Percentiles rank a stretch among this genome's conserved stretches.
Evolutionary conservation across 2,329 filamentous ascomycete genomes (phyloP).

Genomic region (Clarireedia homoeocarpa): DNA sequence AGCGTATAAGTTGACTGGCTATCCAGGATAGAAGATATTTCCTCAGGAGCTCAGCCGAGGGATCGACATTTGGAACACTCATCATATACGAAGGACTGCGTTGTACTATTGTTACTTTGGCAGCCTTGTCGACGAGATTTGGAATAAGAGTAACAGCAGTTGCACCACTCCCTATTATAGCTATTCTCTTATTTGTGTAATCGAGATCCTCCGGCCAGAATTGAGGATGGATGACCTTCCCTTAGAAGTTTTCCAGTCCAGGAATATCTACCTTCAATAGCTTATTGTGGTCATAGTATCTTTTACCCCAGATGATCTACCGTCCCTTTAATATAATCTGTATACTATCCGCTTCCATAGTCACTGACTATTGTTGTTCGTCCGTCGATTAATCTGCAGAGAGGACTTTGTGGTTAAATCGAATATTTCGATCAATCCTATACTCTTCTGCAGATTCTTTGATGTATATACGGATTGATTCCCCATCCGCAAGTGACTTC

Average conservation of each 20-base stretch:
- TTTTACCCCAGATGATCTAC: conserved; percentile 52
- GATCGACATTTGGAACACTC: conserved; percentile 28
- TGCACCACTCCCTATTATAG: conserved; percentile 45
- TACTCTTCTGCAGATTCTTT: conserved; percentile 40
- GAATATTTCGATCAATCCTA: conserved; percentile 49
- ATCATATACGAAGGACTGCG: conserved; percentile 65
- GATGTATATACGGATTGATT: conserved; percentile 47
- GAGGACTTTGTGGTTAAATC: conserved; percentile 41
- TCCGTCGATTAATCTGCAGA: conserved; percentile 47
- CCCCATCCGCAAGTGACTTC: conserved; percentile 43
- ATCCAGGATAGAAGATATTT: conserved; percentile 37
- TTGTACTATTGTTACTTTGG: conserved; percentile 70
- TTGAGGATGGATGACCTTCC: conserved; percentile 58
- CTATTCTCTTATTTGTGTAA: conserved; percentile 46
- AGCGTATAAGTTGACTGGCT: conserved; percentile 34
- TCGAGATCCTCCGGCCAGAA: conserved; percentile 65
- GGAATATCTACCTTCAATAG: conserved; percentile 48
- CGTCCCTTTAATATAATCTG: conserved; percentile 30
- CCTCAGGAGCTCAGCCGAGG: neutral
- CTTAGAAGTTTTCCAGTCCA: conserved; percentile 51
- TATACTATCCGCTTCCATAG: conserved; percentile 31
- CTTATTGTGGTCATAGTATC: conserved; percentile 56
- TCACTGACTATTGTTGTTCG: conserved; percentile 45
- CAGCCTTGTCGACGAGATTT: conserved; percentile 53
- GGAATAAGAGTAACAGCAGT: conserved; percentile 73